Evolutionary conservation across 176 grass and related monocot species (phyloP).

Genomic region (Cenchrus purpureus): DNA sequence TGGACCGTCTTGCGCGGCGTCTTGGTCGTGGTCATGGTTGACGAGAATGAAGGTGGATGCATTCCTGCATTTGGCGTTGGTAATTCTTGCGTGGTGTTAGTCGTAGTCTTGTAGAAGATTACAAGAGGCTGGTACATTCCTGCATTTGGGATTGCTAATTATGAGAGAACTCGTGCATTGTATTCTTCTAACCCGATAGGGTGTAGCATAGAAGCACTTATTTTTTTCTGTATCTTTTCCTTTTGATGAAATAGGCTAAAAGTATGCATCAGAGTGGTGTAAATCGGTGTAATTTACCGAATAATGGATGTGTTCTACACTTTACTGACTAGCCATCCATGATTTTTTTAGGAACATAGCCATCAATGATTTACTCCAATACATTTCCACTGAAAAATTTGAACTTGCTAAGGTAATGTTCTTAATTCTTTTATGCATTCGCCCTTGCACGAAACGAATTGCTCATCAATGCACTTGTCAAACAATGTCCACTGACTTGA

Average conservation of each 20-base stretch:
- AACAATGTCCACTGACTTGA: no score
- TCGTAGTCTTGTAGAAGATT: not conserved
- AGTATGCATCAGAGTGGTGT: not conserved
- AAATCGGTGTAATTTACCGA: not conserved
- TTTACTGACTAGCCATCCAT: not conserved
- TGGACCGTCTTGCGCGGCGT: no score
- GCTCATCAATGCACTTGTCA: no score
- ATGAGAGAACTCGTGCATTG: not conserved
- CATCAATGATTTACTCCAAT: no score
- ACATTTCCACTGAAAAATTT: no score
- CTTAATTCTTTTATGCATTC: no score
- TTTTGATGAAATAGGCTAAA: not conserved
- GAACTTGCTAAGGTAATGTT: no score
- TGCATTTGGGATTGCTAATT: not conserved
- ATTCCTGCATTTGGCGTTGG: slow-evolving; percentile 1
- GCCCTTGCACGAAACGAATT: no score
- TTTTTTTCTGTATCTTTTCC: not conserved
- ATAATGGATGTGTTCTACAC: not conserved
- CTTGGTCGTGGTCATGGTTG: slow-evolving; percentile 1
- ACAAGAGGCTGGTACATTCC: not conserved
- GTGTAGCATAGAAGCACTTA: not conserved
- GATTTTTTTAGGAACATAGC: no score
- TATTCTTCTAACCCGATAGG: not conserved
- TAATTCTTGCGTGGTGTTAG: slow-evolving; percentile 10
- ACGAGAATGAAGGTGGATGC: not conserved